Percentiles rank a stretch among this genome's conserved stretches.
These are phyloP conservation scores for Micractinium sp. DNA, from an alignment of 139 green algal species.

Conservation along the genomic window DNA sequence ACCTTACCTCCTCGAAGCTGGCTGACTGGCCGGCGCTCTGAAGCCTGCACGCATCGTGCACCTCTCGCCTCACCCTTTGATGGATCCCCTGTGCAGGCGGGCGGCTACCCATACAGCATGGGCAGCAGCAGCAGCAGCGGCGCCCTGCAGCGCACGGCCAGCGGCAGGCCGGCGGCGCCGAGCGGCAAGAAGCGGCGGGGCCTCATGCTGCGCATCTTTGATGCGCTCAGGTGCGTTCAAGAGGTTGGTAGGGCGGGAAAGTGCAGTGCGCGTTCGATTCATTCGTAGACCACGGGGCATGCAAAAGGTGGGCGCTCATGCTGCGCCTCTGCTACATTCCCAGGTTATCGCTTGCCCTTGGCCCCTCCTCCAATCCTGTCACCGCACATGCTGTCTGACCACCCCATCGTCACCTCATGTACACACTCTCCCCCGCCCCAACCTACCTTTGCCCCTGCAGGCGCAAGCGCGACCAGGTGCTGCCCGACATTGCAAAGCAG, in stretches of 20 bases:
- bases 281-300: too few relatives aligned
- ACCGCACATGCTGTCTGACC: neutral
- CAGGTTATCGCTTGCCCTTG: too few relatives aligned
- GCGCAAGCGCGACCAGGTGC: slow-evolving; percentile 51
- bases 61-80: too few relatives aligned
- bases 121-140: slow-evolving; percentile 5
- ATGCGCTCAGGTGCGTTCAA: slow-evolving; percentile 19
- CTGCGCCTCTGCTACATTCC: too few relatives aligned
- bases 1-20: too few relatives aligned
- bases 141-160: neutral
- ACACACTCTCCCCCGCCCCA: too few relatives aligned
- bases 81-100: slow-evolving; percentile 5
- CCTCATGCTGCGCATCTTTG: slow-evolving; percentile 47
- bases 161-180: neutral
- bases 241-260: neutral
- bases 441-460: neutral
- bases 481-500: slow-evolving; percentile 45
- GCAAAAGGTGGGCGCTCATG: neutral
- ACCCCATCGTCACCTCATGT: too few relatives aligned
- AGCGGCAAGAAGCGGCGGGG: slow-evolving; percentile 36
- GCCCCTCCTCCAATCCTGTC: too few relatives aligned
- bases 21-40: too few relatives aligned
- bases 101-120: neutral
- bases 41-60: too few relatives aligned
- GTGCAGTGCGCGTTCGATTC: too few relatives aligned